Evolutionary conservation across 805 yeast species (phyloP).

Genomic region (Kodamaea neixiangensis): DNA sequence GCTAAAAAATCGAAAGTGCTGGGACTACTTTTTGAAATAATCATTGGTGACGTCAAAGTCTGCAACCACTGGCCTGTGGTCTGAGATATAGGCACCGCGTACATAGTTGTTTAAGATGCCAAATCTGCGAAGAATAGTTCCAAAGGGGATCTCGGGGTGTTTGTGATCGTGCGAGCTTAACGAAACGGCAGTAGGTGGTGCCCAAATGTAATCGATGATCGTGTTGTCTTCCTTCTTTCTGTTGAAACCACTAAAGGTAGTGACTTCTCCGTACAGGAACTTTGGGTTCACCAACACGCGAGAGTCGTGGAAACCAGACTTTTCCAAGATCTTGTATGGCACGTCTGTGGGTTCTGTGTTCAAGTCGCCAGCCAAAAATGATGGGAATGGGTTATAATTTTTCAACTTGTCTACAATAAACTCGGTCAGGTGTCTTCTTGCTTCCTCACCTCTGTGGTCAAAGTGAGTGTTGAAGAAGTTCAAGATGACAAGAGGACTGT

Average conservation of each 20-base stretch:
- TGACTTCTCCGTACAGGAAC: conserved; percentile 41
- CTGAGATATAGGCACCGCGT: conserved; percentile 35
- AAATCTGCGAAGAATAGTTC: conserved; percentile 34
- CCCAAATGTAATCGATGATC: conserved; percentile 50
- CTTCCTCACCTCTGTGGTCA: conserved; percentile 41
- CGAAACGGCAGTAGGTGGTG: conserved; percentile 21
- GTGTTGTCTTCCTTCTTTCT: conserved; percentile 23
- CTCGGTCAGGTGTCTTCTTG: conserved; percentile 35
- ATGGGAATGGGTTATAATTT: conserved; percentile 28
- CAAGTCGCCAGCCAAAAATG: conserved; percentile 45
- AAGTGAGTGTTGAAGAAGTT: conserved; percentile 45
- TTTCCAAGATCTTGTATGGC: conserved; percentile 40
- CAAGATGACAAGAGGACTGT: conserved; percentile 29
- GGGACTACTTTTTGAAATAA: neutral
- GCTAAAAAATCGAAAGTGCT: neutral
- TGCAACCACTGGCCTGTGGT: conserved; percentile 43
- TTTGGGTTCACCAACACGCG: conserved; percentile 26
- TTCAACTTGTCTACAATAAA: conserved; percentile 43
- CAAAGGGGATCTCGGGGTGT: conserved; percentile 16
- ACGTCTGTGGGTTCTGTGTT: conserved; percentile 44
- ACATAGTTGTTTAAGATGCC: conserved; percentile 42
- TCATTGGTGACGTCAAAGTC: conserved; percentile 15
- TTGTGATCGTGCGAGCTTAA: conserved; percentile 10
- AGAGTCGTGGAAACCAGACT: conserved; percentile 42
- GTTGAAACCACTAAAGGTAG: conserved; percentile 54